Evolutionary conservation across 345 rosid genomes (phyloP).

Genomic region (Arabidopsis suecica): DNA sequence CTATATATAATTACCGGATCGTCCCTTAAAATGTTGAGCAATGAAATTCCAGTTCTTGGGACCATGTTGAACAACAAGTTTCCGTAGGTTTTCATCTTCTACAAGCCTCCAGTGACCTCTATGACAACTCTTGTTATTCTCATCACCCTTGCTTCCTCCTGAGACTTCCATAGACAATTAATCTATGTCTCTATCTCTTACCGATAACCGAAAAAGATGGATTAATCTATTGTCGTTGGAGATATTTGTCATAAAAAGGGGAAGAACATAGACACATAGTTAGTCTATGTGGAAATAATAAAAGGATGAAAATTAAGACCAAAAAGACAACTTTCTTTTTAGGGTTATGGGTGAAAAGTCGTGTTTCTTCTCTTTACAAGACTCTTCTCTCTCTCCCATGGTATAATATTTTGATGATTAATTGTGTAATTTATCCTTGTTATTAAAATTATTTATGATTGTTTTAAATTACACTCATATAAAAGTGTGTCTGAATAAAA

Average conservation of each 20-base stretch:
- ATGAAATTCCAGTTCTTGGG: constrained; percentile 60
- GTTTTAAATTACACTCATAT: too few species aligned
- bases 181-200: not conserved
- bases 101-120: constrained; percentile 58
- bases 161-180: constrained; percentile 25
- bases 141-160: constrained; percentile 31
- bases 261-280: constrained; percentile 2
- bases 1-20: constrained; percentile 48
- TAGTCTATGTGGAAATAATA: constrained; percentile 13
- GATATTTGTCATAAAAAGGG: not conserved
- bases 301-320: constrained; percentile 15
- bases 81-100: constrained; percentile 53
- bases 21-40: constrained; percentile 53
- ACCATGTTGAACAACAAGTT: constrained; percentile 48
- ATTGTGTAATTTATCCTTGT: not conserved
- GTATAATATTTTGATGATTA: not conserved
- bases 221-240: not conserved
- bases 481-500: too few species aligned
- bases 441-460: not conserved
- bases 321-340: not conserved
- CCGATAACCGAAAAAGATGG: not conserved
- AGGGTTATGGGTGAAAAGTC: constrained; percentile 41
- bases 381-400: not conserved
- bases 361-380: constrained; percentile 30
- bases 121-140: constrained; percentile 38